phyloP scores from a whole-genome alignment of 1,284 basidiomycete species.

The Cystobasidium pallidum region DNA sequence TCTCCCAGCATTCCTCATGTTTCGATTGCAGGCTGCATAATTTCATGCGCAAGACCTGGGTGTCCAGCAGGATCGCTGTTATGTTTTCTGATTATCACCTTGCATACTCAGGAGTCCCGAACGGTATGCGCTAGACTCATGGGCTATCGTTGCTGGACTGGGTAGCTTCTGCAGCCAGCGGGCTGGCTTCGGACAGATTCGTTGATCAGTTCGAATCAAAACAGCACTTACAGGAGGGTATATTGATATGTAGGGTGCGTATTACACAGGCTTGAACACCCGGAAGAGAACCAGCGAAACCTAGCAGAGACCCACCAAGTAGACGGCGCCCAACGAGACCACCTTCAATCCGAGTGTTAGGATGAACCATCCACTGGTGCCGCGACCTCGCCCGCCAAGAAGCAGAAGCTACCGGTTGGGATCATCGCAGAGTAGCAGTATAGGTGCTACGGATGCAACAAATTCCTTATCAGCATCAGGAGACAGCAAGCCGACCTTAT shows the following conservation, averaged over 20 bases:
- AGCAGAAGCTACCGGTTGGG: background rate
- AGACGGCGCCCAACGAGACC: background rate
- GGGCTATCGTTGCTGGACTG: too few species aligned
- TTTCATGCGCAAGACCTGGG: slow-evolving; percentile 2
- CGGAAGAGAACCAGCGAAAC: too few species aligned
- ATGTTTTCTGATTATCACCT: too few species aligned
- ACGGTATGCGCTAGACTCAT: too few species aligned
- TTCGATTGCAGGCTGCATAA: background rate
- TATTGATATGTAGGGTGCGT: too few species aligned
- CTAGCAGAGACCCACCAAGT: background rate
- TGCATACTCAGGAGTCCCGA: too few species aligned
- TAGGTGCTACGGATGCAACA: background rate
- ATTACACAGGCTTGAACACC: too few species aligned
- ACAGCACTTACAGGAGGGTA: background rate
- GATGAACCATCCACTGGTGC: background rate
- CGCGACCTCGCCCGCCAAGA: slow-evolving; percentile 18
- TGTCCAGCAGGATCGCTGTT: too few species aligned
- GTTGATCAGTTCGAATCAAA: slow-evolving; percentile 4
- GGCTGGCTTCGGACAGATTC: background rate
- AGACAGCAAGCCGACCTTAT: background rate
- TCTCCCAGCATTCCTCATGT: background rate
- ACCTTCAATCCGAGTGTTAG: background rate
- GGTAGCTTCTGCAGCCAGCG: background rate
- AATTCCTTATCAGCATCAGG: background rate
- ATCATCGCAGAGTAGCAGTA: slow-evolving; percentile 13